Evolutionary conservation across 2,329 filamentous ascomycete species (phyloP).

Genomic region (Ascochyta fabae): DNA sequence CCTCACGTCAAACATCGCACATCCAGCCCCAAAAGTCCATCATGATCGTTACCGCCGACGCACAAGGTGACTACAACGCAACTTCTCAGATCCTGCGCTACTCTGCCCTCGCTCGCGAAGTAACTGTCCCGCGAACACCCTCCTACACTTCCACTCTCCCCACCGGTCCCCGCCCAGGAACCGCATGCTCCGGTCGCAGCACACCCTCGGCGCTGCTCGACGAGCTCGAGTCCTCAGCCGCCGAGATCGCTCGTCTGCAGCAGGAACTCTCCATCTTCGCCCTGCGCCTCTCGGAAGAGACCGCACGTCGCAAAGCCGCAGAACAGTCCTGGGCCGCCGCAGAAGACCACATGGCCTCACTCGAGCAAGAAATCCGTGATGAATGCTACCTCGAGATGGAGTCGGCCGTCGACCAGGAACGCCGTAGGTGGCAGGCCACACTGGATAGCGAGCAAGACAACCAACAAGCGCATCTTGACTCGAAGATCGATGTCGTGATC

Average conservation of each 20-base stretch:
- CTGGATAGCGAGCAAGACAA: slow-evolving; percentile 78
- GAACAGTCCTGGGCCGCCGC: slow-evolving; percentile 75
- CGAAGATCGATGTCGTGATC: slow-evolving; percentile 79
- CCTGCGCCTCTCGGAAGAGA: slow-evolving; percentile 72
- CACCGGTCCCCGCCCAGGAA: slow-evolving; percentile 39
- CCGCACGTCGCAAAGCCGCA: slow-evolving; percentile 70
- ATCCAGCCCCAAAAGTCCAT: slow-evolving; percentile 78
- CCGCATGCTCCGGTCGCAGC: slow-evolving; percentile 52
- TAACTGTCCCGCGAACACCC: slow-evolving; percentile 87
- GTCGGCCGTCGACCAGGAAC: slow-evolving; percentile 73
- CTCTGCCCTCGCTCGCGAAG: slow-evolving; percentile 88
- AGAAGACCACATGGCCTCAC: slow-evolving; percentile 69
- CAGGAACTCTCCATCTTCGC: slow-evolving; percentile 79
- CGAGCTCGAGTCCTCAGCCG: slow-evolving; percentile 81
- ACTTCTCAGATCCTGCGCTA: slow-evolving; percentile 96
- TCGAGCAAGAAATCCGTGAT: slow-evolving; percentile 86
- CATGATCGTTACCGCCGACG: slow-evolving; percentile 97
- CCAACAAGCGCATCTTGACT: slow-evolving; percentile 84
- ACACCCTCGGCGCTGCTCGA: slow-evolving; percentile 57
- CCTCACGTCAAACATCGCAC: slow-evolving; percentile 54
- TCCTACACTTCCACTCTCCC: slow-evolving; percentile 73
- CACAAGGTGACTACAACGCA: slow-evolving; percentile 91
- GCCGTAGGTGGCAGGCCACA: slow-evolving; percentile 79
- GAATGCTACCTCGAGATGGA: slow-evolving; percentile 92
- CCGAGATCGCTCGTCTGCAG: slow-evolving; percentile 80